phyloP scores from a whole-genome alignment of 1,284 basidiomycete genomes.

The Malassezia cuniculi region DNA sequence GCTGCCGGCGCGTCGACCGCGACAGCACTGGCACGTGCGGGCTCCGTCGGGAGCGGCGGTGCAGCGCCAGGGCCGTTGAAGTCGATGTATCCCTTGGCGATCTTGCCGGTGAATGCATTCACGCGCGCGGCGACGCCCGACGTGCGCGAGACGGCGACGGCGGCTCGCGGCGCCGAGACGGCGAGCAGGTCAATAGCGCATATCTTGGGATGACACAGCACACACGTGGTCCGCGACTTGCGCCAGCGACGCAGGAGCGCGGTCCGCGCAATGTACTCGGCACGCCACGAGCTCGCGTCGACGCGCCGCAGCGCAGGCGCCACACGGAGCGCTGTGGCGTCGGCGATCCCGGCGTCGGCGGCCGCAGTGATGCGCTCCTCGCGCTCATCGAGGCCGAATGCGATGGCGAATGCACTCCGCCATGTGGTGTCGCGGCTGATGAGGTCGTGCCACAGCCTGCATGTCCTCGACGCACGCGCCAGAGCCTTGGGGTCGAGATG shows the following conservation, averaged over 20 bases:
- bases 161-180: no score
- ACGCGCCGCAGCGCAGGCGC: conserved; percentile 50
- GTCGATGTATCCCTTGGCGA: conserved; percentile 61
- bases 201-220: conserved; percentile 44
- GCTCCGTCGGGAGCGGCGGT: no score
- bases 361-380: conserved; percentile 48
- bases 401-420: conserved; percentile 62
- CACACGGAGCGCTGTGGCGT: conserved; percentile 8
- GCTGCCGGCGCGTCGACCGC: conserved; percentile 57
- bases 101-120: conserved; percentile 55
- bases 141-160: conserved; percentile 55
- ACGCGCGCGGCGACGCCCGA: conserved; percentile 66
- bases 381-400: conserved; percentile 57
- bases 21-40: conserved; percentile 52
- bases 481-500: conserved; percentile 59
- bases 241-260: conserved; percentile 53
- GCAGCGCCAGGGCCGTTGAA: no score
- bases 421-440: conserved; percentile 68
- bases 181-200: no score
- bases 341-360: conserved; percentile 29
- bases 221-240: conserved; percentile 53
- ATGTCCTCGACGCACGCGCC: conserved; percentile 53
- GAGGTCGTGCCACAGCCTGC: conserved; percentile 54
- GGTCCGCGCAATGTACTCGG: conserved; percentile 29
- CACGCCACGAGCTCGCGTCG: conserved; percentile 45